Evolutionary conservation across 805 yeast genomes (phyloP).

Genomic region (Ogataea nitratoaversa): DNA sequence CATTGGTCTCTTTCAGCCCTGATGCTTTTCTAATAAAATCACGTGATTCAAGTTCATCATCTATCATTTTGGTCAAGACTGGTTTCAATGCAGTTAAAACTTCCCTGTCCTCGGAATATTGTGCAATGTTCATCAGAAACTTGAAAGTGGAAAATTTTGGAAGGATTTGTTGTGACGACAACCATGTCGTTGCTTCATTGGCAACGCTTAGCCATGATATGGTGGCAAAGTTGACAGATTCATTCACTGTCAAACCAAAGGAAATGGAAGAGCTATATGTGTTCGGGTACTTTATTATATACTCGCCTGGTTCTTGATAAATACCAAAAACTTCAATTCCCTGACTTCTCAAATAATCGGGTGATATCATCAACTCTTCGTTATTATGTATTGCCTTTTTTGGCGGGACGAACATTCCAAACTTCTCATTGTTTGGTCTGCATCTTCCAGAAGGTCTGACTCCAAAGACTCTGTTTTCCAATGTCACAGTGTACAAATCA

Average conservation of each 20-base stretch:
- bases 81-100: constrained; percentile 33
- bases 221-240: constrained; percentile 55
- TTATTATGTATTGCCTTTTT: constrained; percentile 24
- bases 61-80: constrained; percentile 32
- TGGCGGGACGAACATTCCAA: constrained; percentile 24
- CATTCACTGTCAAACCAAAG: constrained; percentile 53
- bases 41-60: constrained; percentile 42
- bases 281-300: constrained; percentile 53
- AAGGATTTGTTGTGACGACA: constrained; percentile 39
- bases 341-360: constrained; percentile 39
- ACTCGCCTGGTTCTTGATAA: constrained; percentile 60
- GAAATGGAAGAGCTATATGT: constrained; percentile 48
- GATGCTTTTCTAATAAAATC: constrained; percentile 31
- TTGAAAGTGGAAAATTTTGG: constrained; percentile 52
- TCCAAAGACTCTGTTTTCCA: constrained; percentile 21
- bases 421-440: constrained; percentile 26
- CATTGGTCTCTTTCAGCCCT: constrained; percentile 29
- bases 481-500: constrained; percentile 17
- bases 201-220: constrained; percentile 50
- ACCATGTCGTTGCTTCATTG: constrained; percentile 48
- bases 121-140: constrained; percentile 44
- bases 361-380: constrained; percentile 46
- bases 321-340: constrained; percentile 47
- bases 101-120: constrained; percentile 36
- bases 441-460: constrained; percentile 22